Conservation (phyloP, 1,284 basidiomycete species). For the Fomitopsis betulina region DNA sequence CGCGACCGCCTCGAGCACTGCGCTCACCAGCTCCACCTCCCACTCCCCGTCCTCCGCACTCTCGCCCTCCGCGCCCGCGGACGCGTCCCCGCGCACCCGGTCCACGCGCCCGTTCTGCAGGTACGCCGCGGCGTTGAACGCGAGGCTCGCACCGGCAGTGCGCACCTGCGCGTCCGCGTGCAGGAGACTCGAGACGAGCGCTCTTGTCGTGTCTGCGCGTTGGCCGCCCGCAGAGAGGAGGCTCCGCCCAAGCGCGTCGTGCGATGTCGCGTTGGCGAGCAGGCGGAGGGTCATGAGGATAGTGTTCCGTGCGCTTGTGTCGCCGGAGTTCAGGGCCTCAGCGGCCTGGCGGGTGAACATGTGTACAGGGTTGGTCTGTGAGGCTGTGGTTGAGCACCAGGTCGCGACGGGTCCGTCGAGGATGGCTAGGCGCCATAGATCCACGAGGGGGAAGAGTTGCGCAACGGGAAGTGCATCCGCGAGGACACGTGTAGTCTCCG, state of each 20-base stretch:
- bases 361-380: slow-evolving; percentile 25
- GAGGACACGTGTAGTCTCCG: slow-evolving; percentile 43
- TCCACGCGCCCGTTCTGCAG: slow-evolving; percentile 58
- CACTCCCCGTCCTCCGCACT: slow-evolving; percentile 76
- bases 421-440: slow-evolving; percentile 79
- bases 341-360: slow-evolving; percentile 41
- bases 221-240: slow-evolving; percentile 36
- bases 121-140: slow-evolving; percentile 69
- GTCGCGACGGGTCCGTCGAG: slow-evolving; percentile 56
- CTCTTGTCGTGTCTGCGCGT: slow-evolving; percentile 22
- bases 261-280: slow-evolving; percentile 70
- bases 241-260: slow-evolving; percentile 44
- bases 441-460: slow-evolving; percentile 76
- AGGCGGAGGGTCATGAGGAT: slow-evolving; percentile 70
- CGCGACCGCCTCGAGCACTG: slow-evolving; percentile 69
- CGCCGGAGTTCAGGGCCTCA: slow-evolving; percentile 27
- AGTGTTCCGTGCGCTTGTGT: slow-evolving; percentile 40
- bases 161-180: slow-evolving; percentile 66
- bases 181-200: slow-evolving; percentile 66
- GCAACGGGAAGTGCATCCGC: slow-evolving; percentile 44
- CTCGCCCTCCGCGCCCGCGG: slow-evolving; percentile 32
- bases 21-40: slow-evolving; percentile 80
- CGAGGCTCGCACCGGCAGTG: slow-evolving; percentile 76
- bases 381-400: slow-evolving; percentile 35
- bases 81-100: slow-evolving; percentile 31